Conservation (phyloP, 306 rosid genomes). For the Cajanus cajan region DNA sequence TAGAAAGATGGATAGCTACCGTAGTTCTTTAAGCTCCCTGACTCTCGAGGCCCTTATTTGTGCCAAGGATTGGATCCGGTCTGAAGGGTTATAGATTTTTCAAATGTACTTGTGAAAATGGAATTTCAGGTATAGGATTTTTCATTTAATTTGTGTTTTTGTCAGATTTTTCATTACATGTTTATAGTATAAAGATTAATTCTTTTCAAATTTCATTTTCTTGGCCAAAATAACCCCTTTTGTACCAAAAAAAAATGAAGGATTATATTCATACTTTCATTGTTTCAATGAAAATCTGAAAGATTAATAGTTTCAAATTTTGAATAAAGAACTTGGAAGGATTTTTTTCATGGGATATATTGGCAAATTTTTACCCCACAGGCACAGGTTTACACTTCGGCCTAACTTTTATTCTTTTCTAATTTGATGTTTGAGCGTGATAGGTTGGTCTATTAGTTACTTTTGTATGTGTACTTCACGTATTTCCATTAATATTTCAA, state of each 20-base stretch:
- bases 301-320: not conserved
- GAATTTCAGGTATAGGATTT: constrained; percentile 40
- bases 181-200: constrained; percentile 29
- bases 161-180: constrained; percentile 11
- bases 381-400: not conserved
- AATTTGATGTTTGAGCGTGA: not conserved
- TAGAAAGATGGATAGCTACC: constrained; percentile 62
- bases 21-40: constrained; percentile 51
- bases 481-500: not conserved
- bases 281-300: not conserved
- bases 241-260: not conserved
- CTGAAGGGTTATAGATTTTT: constrained; percentile 42
- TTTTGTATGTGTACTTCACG: not conserved
- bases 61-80: constrained; percentile 75
- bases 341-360: not conserved
- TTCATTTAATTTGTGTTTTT: constrained; percentile 27
- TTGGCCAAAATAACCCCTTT: constrained; percentile 19
- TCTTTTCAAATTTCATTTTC: constrained; percentile 15
- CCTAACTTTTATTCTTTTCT: not conserved
- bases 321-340: not conserved
- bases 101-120: constrained; percentile 50
- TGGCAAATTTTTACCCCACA: not conserved
- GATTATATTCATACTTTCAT: constrained; percentile 35
- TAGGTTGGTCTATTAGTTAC: not conserved
- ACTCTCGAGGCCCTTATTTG: constrained; percentile 89